A percentile compares a stretch with the other conserved stretches of the same genome.
These are phyloP conservation scores for Parathielavia hyrcaniae DNA, from an alignment of 495 filamentous ascomycete species.

Conservation along the genomic window DNA sequence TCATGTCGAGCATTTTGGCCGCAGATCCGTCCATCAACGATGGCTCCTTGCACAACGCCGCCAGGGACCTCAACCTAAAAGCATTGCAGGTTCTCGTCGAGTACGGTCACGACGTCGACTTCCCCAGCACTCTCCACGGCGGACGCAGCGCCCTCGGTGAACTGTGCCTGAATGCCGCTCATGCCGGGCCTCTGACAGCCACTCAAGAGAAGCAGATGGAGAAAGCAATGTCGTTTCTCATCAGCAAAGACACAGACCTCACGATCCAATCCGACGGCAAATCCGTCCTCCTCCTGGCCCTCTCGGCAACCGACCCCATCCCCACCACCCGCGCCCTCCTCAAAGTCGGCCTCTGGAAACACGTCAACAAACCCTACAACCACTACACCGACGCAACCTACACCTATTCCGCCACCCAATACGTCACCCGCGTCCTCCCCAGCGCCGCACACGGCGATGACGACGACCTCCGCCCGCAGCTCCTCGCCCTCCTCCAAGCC, in stretches of 20 bases:
- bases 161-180: constrained; percentile 42
- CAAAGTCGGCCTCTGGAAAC: constrained; percentile 43
- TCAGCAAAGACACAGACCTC: constrained; percentile 38
- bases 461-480: constrained; percentile 30
- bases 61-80: constrained; percentile 40
- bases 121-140: constrained; percentile 43
- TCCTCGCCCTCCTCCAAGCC: constrained; percentile 36
- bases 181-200: constrained; percentile 32
- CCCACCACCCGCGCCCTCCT: constrained; percentile 41
- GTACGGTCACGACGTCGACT: constrained; percentile 44
- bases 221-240: constrained; percentile 41
- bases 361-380: constrained; percentile 41
- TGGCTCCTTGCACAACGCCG: constrained; percentile 46
- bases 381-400: constrained; percentile 38
- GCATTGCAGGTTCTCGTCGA: constrained; percentile 42
- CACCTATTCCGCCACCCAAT: constrained; percentile 45
- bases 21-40: constrained; percentile 44
- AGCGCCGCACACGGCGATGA: no score
- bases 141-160: constrained; percentile 46
- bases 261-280: constrained; percentile 42
- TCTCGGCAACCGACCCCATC: constrained; percentile 40
- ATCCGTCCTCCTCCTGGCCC: constrained; percentile 40
- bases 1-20: constrained; percentile 43
- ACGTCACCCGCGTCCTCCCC: constrained; percentile 34
- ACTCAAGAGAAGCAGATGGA: constrained; percentile 43